phyloP scores from a whole-genome alignment of 2,329 filamentous ascomycete species.

The Cordyceps sp. region DNA sequence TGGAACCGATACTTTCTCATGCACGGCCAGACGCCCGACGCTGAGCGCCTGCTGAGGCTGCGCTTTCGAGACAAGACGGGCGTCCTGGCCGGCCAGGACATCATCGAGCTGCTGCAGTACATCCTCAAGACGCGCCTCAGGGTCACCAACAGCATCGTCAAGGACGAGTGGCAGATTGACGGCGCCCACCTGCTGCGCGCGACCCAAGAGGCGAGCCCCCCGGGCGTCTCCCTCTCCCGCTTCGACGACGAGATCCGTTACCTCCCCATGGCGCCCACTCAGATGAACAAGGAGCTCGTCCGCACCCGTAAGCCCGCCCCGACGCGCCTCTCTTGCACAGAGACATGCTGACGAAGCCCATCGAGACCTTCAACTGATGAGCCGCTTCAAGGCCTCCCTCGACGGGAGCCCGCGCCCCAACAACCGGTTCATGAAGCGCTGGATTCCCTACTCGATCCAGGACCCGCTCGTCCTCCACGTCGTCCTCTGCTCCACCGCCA shows the following conservation, averaged over 20 bases:
- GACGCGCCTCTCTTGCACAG: neutral
- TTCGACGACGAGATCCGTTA: constrained; percentile 20
- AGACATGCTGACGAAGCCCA: neutral
- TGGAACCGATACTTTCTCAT: constrained; percentile 3
- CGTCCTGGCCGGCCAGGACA: constrained; percentile 9
- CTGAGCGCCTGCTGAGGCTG: constrained; percentile 8
- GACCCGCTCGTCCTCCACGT: constrained; percentile 31
- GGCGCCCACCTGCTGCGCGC: constrained; percentile 9
- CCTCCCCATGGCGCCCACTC: constrained; percentile 23
- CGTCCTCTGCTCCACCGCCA: constrained; percentile 31
- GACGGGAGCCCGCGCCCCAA: constrained; percentile 28
- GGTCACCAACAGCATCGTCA: constrained; percentile 11
- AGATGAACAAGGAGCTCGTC: constrained; percentile 29
- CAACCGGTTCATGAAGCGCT: constrained; percentile 28
- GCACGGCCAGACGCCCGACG: constrained; percentile 2
- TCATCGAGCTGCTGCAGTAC: constrained; percentile 11
- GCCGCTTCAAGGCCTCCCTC: constrained; percentile 32
- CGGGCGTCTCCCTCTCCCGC: constrained; percentile 8
- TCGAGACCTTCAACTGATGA: constrained; percentile 28
- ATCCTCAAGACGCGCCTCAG: constrained; percentile 14
- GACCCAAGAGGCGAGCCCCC: constrained; percentile 6
- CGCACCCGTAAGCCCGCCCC: constrained; percentile 22
- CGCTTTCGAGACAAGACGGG: constrained; percentile 11
- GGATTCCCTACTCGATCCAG: constrained; percentile 29
- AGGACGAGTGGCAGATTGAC: constrained; percentile 15